These are phyloP conservation scores for Trichoderma sp. DNA, from an alignment of 2,329 filamentous ascomycete species.

Conservation along the genomic window DNA sequence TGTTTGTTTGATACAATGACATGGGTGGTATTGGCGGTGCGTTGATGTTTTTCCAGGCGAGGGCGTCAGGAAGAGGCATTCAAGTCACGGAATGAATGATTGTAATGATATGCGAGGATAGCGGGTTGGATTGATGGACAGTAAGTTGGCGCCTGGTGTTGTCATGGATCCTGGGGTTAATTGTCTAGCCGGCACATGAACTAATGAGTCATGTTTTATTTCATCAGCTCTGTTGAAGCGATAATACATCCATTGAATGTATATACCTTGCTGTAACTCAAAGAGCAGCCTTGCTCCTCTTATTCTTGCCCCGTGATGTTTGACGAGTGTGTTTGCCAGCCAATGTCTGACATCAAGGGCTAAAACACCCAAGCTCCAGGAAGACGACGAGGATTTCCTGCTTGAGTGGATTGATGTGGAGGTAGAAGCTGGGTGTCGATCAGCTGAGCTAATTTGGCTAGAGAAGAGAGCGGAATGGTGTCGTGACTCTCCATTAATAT, in stretches of 20 bases:
- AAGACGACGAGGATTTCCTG: neutral
- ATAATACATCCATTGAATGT: neutral
- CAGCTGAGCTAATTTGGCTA: neutral
- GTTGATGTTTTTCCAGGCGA: neutral
- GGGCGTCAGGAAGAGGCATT: neutral
- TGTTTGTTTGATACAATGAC: neutral
- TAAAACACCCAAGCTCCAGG: neutral
- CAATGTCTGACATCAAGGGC: neutral
- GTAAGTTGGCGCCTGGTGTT: constrained; percentile 24
- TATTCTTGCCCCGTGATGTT: neutral
- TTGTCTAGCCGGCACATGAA: constrained; percentile 17
- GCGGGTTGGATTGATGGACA: constrained; percentile 18
- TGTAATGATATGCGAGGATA: constrained; percentile 2
- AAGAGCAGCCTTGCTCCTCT: too few relatives aligned
- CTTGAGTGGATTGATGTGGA: neutral
- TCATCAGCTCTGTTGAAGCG: neutral
- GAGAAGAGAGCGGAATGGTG: neutral
- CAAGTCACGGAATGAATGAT: constrained; percentile 3
- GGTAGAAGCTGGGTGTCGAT: neutral
- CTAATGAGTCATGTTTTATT: constrained; percentile 17
- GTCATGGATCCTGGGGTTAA: constrained; percentile 23
- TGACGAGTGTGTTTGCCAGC: neutral
- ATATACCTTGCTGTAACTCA: neutral
- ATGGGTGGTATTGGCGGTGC: constrained; percentile 1
- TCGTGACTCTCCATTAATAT: too few relatives aligned